Base-by-base conservation (phyloP, 768 basidiomycete genomes). In the Kwoniella dendrophila region DNA sequence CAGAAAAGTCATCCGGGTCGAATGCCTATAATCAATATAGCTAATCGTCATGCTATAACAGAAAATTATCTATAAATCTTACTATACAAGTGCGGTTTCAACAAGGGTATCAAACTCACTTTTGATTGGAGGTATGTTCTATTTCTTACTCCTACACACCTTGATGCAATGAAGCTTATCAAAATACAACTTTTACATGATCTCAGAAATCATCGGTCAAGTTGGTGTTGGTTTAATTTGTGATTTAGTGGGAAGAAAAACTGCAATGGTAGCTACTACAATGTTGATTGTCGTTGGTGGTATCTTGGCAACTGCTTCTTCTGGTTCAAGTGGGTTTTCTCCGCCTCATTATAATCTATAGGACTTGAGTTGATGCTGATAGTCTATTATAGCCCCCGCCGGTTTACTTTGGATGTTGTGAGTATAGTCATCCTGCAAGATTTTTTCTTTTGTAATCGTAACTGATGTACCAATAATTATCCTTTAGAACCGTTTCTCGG, bases 71-170 rank as follows among this genome's bases (percentile, higher is more conserved):
- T 88, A 89, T 72, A 85, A 86, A 2, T 81, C 76, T n/a, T 80
- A 81, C 2, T 89, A 89, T 72, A 88, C 86, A 0, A 74, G 85
- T 0, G 63, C 73, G 2, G 82, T 87, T 34, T 87, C 87, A 5
- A 90, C 89, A 2, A 83, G 85, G 32, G 86, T 89, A 2, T 86
- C 85, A 3, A 90, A 90, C 72, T 78, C 89, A 5, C 82, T 89
- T 20, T 84, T 88, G 59, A 83, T 90, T 62, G 88, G 88, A 83
- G 75, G 80, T 81, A 82, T 87, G 63, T 44, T n/a, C 18, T 22
- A 27, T n/a, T 76, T 86, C 36, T 12, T 24, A n/a, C 24, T 29
- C 0, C 26, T 12, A 4, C 2, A 8, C 22, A 27, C 27, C 27
- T 48, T 1, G 2, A 8, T 36, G 34, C 34, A 36, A 36, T 36